Evolutionary conservation across 1,284 basidiomycete species (phyloP).

Genomic region (Naganishia sp.): DNA sequence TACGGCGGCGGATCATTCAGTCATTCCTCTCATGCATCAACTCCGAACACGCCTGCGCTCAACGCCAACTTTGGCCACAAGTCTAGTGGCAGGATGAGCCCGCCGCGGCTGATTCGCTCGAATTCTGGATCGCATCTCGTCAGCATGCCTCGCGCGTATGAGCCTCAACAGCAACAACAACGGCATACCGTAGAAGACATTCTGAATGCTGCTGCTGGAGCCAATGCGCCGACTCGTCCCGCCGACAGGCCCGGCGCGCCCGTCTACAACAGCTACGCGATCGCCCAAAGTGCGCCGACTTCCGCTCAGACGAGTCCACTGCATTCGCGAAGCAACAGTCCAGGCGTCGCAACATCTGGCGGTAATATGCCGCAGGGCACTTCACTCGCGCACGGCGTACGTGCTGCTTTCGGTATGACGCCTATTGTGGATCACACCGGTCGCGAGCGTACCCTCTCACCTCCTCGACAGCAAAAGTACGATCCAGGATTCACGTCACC

Average conservation of each 20-base stretch:
- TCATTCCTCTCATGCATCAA: conserved; percentile 36
- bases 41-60: conserved; percentile 38
- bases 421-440: conserved; percentile 62
- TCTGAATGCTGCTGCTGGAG: conserved; percentile 45
- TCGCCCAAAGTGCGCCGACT: conserved; percentile 42
- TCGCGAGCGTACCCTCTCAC: conserved; percentile 34
- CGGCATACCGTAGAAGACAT: conserved; percentile 54
- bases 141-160: conserved; percentile 17
- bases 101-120: conserved; percentile 33
- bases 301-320: conserved; percentile 49
- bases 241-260: conserved; percentile 49
- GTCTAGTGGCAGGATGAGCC: conserved; percentile 37
- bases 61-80: conserved; percentile 38
- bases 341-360: conserved; percentile 28
- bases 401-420: conserved; percentile 84
- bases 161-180: conserved; percentile 34
- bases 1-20: conserved; percentile 38
- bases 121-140: conserved; percentile 35
- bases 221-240: neutral
- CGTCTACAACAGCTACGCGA: conserved; percentile 41
- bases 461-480: conserved; percentile 38
- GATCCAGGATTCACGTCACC: conserved; percentile 38
- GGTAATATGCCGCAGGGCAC: conserved; percentile 9
- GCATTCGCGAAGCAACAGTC: conserved; percentile 34
- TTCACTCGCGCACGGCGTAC: conserved; percentile 69